A percentile compares a stretch with the other conserved stretches of the same genome.
phyloP scores from a whole-genome alignment of 495 filamentous ascomycete species.

The Beverwykella pulmonaria region DNA sequence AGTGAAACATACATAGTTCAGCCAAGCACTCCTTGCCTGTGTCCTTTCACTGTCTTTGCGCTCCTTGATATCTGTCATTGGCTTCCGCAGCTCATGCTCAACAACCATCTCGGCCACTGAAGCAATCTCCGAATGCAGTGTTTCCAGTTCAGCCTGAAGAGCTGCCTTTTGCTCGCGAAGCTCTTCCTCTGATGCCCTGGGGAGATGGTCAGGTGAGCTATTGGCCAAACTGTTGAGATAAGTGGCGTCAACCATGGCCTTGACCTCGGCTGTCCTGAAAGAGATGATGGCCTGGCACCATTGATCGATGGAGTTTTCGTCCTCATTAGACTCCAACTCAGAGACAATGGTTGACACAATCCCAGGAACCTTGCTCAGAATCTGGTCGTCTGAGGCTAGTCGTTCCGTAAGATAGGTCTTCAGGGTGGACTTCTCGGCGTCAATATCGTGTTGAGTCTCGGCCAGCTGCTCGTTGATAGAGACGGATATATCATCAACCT shows the following conservation, averaged over 20 bases:
- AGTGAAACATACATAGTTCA: constrained; percentile 26
- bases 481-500: constrained; percentile 40
- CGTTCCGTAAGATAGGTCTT: constrained; percentile 31
- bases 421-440: constrained; percentile 26
- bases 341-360: constrained; percentile 37
- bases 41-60: constrained; percentile 24
- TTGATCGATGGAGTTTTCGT: constrained; percentile 40
- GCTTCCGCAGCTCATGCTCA: constrained; percentile 34
- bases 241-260: constrained; percentile 38
- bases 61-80: constrained; percentile 26
- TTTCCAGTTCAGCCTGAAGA: constrained; percentile 40
- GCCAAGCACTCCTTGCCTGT: constrained; percentile 28
- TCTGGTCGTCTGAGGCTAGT: constrained; percentile 43
- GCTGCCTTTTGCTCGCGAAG: constrained; percentile 33
- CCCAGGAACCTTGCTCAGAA: constrained; percentile 43
- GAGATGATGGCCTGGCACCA: constrained; percentile 42
- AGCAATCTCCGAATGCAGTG: constrained; percentile 40
- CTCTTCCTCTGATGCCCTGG: constrained; percentile 6
- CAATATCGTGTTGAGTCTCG: constrained; percentile 29
- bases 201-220: background rate
- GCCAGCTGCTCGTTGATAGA: constrained; percentile 33
- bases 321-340: constrained; percentile 10
- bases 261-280: constrained; percentile 39
- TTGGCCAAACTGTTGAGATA: constrained; percentile 20
- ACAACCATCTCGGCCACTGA: constrained; percentile 45